Evolutionary conservation across 441 rosid genomes (phyloP), one percentile per base, ranked within the genome.

Genomic region (Gossypium aridum): DNA sequence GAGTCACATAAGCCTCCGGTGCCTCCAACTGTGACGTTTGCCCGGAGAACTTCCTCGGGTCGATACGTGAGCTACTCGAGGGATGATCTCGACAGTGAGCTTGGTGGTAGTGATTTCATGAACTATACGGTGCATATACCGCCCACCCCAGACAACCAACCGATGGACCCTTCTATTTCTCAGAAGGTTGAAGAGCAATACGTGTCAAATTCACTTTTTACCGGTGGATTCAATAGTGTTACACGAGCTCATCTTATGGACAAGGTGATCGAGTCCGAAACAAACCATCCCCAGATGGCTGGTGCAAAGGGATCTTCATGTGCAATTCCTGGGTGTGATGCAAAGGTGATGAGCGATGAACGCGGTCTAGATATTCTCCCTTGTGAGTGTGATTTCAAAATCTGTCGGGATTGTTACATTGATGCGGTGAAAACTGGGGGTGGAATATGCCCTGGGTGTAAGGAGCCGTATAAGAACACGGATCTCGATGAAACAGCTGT

Each of bases 201-300:
- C 26, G 97, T 89, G 56, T 89, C 98, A 0, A 92, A 76, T 82
- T 90, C 97, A 0, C 89, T 93, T 80, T 93, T 93, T 79, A 93
- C 98, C 0, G 98, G 98, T 9, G 97, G 98, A 7, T 90, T 89
- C 69, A 92, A 90, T 78, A 88, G 91, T 75, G 87, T 80, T 57
- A 93, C 98, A 0, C 85, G 92, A 34, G 94, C 98, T 77, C 97
- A 90, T 83, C 88, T 91, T 45, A 93, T 90, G 98, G 94, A 92
- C 81, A 94, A 91, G 85, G 97, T 94, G 75, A 89, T 83, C 12
- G 97, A 94, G 39, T 89, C 94, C 8, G 91, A 89, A 80, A 80
- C 96, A 4, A 92, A 51, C 77, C 98, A 93, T 83, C 97, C 98
- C 1, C 97, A 93, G 60, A 93, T 93, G 98, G 97, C 96, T 66